Evolutionary conservation across 2,329 filamentous ascomycete species (phyloP).

Genomic region (Colletotrichum nymphaeae): DNA sequence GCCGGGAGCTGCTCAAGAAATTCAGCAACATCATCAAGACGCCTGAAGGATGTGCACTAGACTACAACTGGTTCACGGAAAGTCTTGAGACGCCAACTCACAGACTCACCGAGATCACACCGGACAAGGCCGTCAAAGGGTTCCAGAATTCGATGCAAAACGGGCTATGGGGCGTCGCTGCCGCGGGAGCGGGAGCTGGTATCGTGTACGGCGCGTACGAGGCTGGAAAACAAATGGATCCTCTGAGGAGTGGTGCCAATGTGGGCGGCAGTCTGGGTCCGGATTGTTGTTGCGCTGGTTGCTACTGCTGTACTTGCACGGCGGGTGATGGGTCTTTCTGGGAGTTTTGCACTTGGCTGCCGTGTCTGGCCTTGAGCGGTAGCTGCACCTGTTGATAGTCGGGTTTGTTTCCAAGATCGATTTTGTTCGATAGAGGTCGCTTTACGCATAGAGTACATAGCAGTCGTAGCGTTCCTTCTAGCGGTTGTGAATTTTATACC

Average conservation of each 20-base stretch:
- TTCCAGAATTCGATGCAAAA: background rate
- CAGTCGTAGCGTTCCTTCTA: background rate
- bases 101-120: background rate
- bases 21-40: constrained; percentile 1
- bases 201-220: background rate
- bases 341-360: background rate
- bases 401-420: background rate
- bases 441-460: background rate
- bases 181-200: background rate
- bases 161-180: background rate
- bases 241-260: background rate
- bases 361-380: background rate
- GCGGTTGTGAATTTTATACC: background rate
- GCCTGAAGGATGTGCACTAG: background rate
- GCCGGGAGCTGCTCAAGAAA: background rate
- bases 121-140: background rate
- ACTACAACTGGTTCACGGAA: background rate
- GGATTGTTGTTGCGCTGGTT: background rate
- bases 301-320: background rate
- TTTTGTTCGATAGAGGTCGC: background rate
- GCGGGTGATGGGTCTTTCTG: background rate
- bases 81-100: background rate
- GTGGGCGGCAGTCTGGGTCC: background rate
- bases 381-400: background rate
- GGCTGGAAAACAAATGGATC: background rate